phyloP scores from a whole-genome alignment of 148 eudicot species.

The Cornus suecica region DNA sequence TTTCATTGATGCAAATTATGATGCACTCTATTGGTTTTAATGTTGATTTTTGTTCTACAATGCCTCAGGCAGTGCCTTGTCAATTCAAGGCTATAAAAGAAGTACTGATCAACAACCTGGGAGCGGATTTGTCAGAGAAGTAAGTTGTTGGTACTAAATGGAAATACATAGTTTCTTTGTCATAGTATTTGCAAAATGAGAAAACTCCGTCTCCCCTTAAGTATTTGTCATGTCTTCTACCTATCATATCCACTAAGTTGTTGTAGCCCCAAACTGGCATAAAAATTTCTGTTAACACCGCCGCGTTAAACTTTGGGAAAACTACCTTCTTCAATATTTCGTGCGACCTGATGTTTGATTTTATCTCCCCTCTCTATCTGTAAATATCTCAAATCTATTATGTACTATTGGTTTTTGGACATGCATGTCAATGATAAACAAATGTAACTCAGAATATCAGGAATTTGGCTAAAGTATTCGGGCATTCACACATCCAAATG shows the following conservation, averaged over 20 bases:
- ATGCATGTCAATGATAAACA: too few species aligned
- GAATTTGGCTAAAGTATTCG: background rate
- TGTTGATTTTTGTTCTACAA: slow-evolving; percentile 26
- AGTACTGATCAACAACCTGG: slow-evolving; percentile 60
- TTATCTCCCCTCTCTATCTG: background rate
- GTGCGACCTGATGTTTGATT: background rate
- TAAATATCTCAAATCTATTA: background rate
- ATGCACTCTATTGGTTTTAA: slow-evolving; percentile 7
- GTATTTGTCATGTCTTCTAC: background rate
- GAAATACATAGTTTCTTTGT: background rate
- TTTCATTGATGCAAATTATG: background rate
- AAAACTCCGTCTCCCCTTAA: background rate
- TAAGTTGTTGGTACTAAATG: slow-evolving; percentile 36
- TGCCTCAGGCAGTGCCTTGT: slow-evolving; percentile 74
- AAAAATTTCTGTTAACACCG: background rate
- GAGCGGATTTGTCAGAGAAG: slow-evolving; percentile 61
- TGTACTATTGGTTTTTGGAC: background rate
- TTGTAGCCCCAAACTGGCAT: background rate
- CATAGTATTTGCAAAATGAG: background rate
- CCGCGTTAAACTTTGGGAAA: background rate
- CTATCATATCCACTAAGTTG: background rate
- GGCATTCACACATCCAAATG: background rate
- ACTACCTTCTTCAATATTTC: background rate
- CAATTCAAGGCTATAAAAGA: slow-evolving; percentile 60
- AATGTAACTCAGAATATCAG: background rate